These are phyloP conservation scores for Fusarium oligoseptatum DNA, from an alignment of 2,329 filamentous ascomycete genomes.

Conservation along the genomic window DNA sequence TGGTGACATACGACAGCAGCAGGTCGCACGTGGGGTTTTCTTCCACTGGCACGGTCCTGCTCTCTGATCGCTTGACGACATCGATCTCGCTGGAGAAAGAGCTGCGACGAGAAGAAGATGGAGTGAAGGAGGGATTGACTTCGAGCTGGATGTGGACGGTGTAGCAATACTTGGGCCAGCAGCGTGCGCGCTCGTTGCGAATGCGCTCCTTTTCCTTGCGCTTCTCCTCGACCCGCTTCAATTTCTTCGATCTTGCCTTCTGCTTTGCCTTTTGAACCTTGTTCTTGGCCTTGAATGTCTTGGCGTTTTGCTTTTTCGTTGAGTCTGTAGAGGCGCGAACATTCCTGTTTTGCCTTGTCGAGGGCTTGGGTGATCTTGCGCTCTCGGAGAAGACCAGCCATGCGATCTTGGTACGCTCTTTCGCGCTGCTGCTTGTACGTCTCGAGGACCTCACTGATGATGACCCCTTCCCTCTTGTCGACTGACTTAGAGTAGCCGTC, in stretches of 20 bases:
- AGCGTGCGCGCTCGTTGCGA: slow-evolving; percentile 57
- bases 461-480: slow-evolving; percentile 49
- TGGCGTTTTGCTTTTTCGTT: slow-evolving; percentile 48
- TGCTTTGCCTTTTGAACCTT: slow-evolving; percentile 54
- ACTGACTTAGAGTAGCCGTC: slow-evolving; percentile 56
- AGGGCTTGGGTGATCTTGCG: slow-evolving; percentile 53
- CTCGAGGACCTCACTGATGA: slow-evolving; percentile 55
- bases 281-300: slow-evolving; percentile 46
- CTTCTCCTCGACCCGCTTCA: slow-evolving; percentile 53
- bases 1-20: slow-evolving; percentile 70
- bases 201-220: slow-evolving; percentile 59
- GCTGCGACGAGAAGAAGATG: slow-evolving; percentile 61
- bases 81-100: slow-evolving; percentile 67
- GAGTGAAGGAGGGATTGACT: slow-evolving; percentile 54
- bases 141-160: slow-evolving; percentile 66
- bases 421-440: slow-evolving; percentile 59
- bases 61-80: slow-evolving; percentile 59
- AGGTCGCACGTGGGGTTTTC: slow-evolving; percentile 57
- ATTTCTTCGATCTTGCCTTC: slow-evolving; percentile 52
- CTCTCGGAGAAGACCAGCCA: slow-evolving; percentile 48
- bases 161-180: slow-evolving; percentile 66
- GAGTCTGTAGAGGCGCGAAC: slow-evolving; percentile 46
- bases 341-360: slow-evolving; percentile 49
- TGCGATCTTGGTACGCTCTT: slow-evolving; percentile 57
- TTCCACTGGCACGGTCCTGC: slow-evolving; percentile 32